These are phyloP conservation scores for Odonthalia washingtoniensis DNA, from an alignment of 31 red algal species.

Conservation along the genomic window DNA sequence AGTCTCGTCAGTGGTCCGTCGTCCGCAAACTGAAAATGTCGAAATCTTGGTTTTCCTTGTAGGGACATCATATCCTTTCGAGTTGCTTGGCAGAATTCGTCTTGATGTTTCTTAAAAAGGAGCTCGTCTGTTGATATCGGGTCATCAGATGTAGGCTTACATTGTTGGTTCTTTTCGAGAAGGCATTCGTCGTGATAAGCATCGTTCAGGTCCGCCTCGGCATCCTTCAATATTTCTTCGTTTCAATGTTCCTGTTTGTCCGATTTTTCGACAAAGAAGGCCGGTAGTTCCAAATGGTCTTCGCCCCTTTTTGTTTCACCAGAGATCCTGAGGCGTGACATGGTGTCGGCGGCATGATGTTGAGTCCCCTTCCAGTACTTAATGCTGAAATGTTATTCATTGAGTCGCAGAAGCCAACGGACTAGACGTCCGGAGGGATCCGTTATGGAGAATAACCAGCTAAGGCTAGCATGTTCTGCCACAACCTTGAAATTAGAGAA, in stretches of 20 bases:
- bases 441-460: too few species aligned
- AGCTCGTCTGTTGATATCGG: not conserved
- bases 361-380: not conserved
- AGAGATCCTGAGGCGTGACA: not conserved
- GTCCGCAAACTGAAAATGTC: not conserved
- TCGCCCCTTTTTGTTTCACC: not conserved
- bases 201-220: not conserved
- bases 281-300: constrained; percentile 3
- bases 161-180: too few species aligned
- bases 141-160: not conserved
- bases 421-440: constrained; percentile 34
- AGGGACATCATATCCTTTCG: not conserved
- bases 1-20: not conserved
- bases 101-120: not conserved
- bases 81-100: not conserved
- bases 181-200: not conserved
- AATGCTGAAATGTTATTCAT: constrained; percentile 14
- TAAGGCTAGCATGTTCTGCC: too few species aligned
- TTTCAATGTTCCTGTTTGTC: too few species aligned
- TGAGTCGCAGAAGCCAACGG: constrained; percentile 42
- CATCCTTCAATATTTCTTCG: not conserved
- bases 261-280: too few species aligned
- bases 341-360: not conserved
- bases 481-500: too few species aligned
- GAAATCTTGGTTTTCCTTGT: not conserved